Conservation (phyloP, 768 basidiomycete genomes). For the Suillus sp. region DNA sequence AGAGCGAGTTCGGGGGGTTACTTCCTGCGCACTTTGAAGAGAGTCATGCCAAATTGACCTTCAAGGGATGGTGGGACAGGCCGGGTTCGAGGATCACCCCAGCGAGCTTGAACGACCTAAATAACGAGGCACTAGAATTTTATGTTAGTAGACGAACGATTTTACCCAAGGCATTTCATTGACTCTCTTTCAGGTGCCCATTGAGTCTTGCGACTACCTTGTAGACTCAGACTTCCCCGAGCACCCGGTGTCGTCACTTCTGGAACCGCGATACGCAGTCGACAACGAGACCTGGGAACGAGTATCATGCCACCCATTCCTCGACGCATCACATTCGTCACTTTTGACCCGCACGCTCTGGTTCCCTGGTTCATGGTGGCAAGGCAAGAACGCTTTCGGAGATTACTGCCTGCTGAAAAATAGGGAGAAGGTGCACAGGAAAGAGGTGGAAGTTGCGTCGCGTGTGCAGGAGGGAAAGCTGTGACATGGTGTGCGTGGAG, state of each 20-base stretch:
- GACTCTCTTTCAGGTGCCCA: conserved; percentile 53
- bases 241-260: conserved; percentile 51
- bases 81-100: conserved; percentile 65
- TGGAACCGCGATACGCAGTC: conserved; percentile 81
- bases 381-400: conserved; percentile 72
- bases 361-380: conserved; percentile 74
- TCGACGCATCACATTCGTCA: conserved; percentile 78
- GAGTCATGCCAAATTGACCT: conserved; percentile 3
- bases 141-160: conserved; percentile 58
- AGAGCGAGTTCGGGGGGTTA: conserved; percentile 89
- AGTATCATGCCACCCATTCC: conserved; percentile 77
- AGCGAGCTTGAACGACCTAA: conserved; percentile 81
- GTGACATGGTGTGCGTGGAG: conserved; percentile 8
- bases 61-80: conserved; percentile 33
- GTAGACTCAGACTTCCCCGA: conserved; percentile 87
- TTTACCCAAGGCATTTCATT: conserved; percentile 12
- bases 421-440: conserved; percentile 34
- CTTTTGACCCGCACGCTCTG: conserved; percentile 77
- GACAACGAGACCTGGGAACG: conserved; percentile 77
- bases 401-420: conserved; percentile 90
- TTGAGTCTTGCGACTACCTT: conserved; percentile 82
- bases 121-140: conserved; percentile 72
- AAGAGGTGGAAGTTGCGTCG: conserved; percentile 26
- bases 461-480: conserved; percentile 14
- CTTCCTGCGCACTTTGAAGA: conserved; percentile 80